Base-by-base conservation (phyloP, 2,329 filamentous ascomycete genomes). In the Penicillium sp. region DNA sequence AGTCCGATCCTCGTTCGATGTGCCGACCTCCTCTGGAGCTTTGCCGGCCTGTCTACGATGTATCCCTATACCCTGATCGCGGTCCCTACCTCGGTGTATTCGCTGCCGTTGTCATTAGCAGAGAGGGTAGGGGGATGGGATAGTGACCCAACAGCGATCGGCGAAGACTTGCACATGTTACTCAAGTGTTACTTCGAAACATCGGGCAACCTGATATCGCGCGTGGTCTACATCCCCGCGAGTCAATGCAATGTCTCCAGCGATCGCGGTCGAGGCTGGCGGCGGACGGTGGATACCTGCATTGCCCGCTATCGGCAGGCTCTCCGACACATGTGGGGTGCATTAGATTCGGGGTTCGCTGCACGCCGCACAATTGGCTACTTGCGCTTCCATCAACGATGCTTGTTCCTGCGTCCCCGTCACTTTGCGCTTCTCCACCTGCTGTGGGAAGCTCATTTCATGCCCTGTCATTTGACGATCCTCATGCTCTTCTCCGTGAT, bases 91-190 rank as follows among this genome's bases (percentile, higher is more conserved):
- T 90, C 88, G 0, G 88, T 90, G 32, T 90, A 90, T 66, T 89
- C 87, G 5, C 70, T 90, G 0, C 84, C 87, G 1, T 79, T 90
- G 39, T 79, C 83, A 43, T 74, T 90, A 14, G 82, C 87, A 39
- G 86, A 89, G 62, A 80, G 83, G 27, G 87, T 89, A 29, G 85
- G 86, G 9, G 88, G 88, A 24, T 90, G 87, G 88, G 88, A 90
- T 66, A 83, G 83, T 50, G 86, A 83, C 48, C 79, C 83, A 1
- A 87, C 88, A 56, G 87, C 88, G 18, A 90, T 90, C 61, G 88
- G 88, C 41, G 88, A 90, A 71, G 88, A 90, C 66, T 72, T 90
- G 65, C 88, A 90, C 75, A 90, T 90, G 88, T 88, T 88, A 67
- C 79, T 90, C 58, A 90, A 90, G 77, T 89, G 86, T 69, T 90